Base-by-base conservation (phyloP, 1,284 basidiomycete genomes). In the Tilletia indica region DNA sequence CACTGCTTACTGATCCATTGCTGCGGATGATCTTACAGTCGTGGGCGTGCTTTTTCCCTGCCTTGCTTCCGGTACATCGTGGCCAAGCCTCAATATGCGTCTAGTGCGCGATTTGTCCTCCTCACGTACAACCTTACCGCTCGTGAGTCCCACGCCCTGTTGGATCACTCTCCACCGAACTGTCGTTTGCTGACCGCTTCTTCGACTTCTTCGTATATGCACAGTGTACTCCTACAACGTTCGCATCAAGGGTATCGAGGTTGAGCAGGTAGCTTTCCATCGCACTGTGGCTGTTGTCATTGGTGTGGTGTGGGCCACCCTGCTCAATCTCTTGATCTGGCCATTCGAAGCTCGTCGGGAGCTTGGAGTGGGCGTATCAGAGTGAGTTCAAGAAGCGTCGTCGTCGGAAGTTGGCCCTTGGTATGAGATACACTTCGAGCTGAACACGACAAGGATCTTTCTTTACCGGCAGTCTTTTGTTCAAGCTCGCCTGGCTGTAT, bases 21-120 rank as follows among this genome's bases (percentile, higher is more conserved):
- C 19, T 25, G 6, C 6, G 12, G 51, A 19, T 9, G 51, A 54
- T 8, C 16, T 19, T n/a, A 4, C 64, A n/a, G n/a, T 93, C 51
- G 91, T 94, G 74, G 95, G 96, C 0, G 92, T 93, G 82, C 86
- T 97, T 75, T 96, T 84, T 94, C 93, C 0, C 86, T 97, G 3
- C 95, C 95, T 2, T 97, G 95, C 85, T 98, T 97, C 86, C 94
- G 93, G 84, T 90, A 91, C 81, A 94, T 95, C 77, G 87, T 94
- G 16, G 89, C 90, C 0, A 90, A 89, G 76, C 85, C 80, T 31
- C 78, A 78, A 70, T 72, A 73, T 19, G 80, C 80, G 3, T 78
- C 79, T 14, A 75, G 76, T 71, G 80, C 78, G 1, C 78, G 80
- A n/a, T 81, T 82, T 68, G 78, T 80, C 31, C 71, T 82, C 38